phyloP scores from a whole-genome alignment of 2,329 filamentous ascomycete species.

The Fusarium vanettenii region DNA sequence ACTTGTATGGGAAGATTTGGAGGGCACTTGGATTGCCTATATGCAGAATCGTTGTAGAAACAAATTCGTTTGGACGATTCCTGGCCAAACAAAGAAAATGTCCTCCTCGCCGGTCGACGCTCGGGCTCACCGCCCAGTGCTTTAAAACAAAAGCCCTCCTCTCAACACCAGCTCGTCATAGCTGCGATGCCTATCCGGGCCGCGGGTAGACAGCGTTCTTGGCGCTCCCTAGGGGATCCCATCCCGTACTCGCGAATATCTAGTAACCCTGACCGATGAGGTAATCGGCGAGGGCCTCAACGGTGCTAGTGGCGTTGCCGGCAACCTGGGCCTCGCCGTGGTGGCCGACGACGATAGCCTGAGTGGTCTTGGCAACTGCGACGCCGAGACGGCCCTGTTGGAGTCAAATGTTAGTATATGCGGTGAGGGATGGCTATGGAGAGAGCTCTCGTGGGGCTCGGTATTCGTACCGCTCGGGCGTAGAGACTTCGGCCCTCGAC shows the following conservation, averaged over 20 bases:
- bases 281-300: constrained; percentile 89
- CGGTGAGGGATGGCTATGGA: background rate
- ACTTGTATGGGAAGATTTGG: constrained; percentile 17
- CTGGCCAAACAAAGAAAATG: constrained; percentile 38
- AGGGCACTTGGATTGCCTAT: constrained; percentile 42
- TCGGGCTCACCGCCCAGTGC: constrained; percentile 33
- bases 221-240: constrained; percentile 17
- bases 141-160: constrained; percentile 41
- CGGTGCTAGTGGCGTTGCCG: constrained; percentile 80
- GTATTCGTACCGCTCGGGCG: constrained; percentile 78
- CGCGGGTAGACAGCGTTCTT: constrained; percentile 28
- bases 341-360: constrained; percentile 90
- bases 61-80: constrained; percentile 37
- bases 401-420: constrained; percentile 1
- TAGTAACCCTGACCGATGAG: constrained; percentile 84
- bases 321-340: constrained; percentile 81
- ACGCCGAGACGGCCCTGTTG: constrained; percentile 79
- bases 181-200: constrained; percentile 32
- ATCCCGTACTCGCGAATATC: constrained; percentile 35
- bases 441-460: background rate
- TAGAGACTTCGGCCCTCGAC: constrained; percentile 84
- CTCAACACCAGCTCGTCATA: constrained; percentile 38
- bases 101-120: constrained; percentile 33
- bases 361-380: constrained; percentile 85
- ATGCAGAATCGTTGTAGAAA: constrained; percentile 45